These are phyloP conservation scores for Nakazawaea sp. DNA, from an alignment of 805 yeast species.

Conservation along the genomic window DNA sequence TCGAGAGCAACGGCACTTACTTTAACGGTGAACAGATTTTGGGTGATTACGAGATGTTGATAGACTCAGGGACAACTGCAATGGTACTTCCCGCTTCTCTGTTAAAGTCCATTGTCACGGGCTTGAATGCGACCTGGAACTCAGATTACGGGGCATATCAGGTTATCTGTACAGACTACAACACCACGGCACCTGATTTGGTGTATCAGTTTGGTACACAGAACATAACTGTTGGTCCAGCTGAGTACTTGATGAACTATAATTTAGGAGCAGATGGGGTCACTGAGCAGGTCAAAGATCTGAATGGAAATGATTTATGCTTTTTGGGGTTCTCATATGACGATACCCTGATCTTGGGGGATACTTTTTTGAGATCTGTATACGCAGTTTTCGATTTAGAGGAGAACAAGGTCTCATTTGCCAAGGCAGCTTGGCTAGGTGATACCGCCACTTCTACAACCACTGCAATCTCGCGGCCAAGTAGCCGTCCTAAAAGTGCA, in stretches of 20 bases:
- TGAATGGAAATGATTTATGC: conserved; percentile 13
- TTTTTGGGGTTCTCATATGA: conserved; percentile 15
- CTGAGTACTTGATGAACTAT: conserved; percentile 7
- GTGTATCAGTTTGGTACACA: conserved; percentile 4
- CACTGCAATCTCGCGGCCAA: too few relatives aligned
- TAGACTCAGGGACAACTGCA: conserved; percentile 11
- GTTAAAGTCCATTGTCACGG: conserved; percentile 8
- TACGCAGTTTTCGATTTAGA: conserved; percentile 63
- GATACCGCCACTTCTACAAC: too few relatives aligned
- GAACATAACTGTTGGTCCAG: conserved; percentile 2
- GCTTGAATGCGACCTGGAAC: conserved; percentile 6
- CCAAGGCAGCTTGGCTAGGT: conserved; percentile 33
- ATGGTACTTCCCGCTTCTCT: conserved; percentile 11
- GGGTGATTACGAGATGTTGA: conserved; percentile 12
- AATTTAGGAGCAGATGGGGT: conserved; percentile 8
- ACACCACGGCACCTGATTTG: conserved; percentile 10
- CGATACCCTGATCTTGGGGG: conserved; percentile 46
- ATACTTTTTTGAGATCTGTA: conserved; percentile 54
- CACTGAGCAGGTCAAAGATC: conserved; percentile 4
- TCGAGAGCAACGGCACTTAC: conserved; percentile 13
- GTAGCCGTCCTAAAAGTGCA: too few relatives aligned
- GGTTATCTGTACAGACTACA: conserved; percentile 12
- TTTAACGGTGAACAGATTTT: conserved; percentile 9
- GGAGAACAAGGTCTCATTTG: conserved; percentile 48
- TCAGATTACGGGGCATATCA: conserved; percentile 5